phyloP scores from a whole-genome alignment of 331 rosid genomes.

The Telfairia occidentalis region DNA sequence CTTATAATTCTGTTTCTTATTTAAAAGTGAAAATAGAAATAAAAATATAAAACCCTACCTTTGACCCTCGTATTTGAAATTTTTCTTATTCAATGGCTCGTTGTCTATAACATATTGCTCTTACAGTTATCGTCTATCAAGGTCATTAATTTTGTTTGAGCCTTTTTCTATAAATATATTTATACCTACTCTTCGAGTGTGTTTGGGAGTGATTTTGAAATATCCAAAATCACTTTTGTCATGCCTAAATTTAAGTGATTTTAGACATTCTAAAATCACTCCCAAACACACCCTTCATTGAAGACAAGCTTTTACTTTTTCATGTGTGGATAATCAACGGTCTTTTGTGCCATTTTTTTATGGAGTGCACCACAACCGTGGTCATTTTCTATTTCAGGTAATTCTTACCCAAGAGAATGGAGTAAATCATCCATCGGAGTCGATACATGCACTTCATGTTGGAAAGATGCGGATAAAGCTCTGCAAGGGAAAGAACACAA shows the following conservation, averaged over 20 bases:
- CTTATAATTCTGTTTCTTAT: neutral
- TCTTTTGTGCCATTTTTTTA: neutral
- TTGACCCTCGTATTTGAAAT: neutral
- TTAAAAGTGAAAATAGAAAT: neutral
- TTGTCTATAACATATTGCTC: neutral
- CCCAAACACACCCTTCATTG: too few species aligned
- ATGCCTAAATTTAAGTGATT: too few species aligned
- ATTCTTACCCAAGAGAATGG: slow-evolving; percentile 74
- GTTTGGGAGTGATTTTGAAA: too few species aligned
- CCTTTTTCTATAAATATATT: neutral
- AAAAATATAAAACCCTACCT: neutral
- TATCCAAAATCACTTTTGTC: too few species aligned
- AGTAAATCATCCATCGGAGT: slow-evolving; percentile 39
- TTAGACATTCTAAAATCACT: too few species aligned
- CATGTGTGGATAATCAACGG: neutral
- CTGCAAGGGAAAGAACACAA: slow-evolving; percentile 51
- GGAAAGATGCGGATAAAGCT: slow-evolving; percentile 93
- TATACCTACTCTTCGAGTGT: too few species aligned
- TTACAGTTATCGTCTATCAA: neutral
- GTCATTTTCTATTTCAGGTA: slow-evolving; percentile 38
- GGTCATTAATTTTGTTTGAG: neutral
- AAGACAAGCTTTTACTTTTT: neutral
- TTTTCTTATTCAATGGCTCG: neutral
- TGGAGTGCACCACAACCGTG: neutral
- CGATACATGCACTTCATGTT: slow-evolving; percentile 66